These are phyloP conservation scores for Kazachstania martiniae DNA, from an alignment of 805 yeast species.

Conservation along the genomic window DNA sequence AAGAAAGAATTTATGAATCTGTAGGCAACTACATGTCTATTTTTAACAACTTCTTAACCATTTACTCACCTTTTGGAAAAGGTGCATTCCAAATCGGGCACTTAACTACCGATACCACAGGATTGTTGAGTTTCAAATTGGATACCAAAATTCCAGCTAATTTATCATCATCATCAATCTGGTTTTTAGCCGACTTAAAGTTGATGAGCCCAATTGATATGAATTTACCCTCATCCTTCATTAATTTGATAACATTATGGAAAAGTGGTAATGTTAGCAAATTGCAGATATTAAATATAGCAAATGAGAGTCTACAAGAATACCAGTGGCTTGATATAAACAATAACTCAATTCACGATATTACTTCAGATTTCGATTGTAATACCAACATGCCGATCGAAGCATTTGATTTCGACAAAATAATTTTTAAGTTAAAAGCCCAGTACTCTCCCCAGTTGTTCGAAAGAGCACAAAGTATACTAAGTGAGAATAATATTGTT, in stretches of 20 bases:
- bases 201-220: constrained; percentile 16
- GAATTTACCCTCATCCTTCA: constrained; percentile 9
- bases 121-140: constrained; percentile 6
- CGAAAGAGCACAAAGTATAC: constrained; percentile 32
- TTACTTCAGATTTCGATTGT: constrained; percentile 32
- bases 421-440: constrained; percentile 38
- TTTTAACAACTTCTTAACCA: constrained; percentile 24
- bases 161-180: constrained; percentile 15
- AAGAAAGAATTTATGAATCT: constrained; percentile 12
- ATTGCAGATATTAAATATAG: constrained; percentile 29
- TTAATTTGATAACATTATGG: constrained; percentile 41
- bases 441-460: constrained; percentile 43
- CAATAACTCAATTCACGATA: constrained; percentile 22
- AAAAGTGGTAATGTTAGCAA: constrained; percentile 50
- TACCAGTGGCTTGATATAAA: constrained; percentile 21
- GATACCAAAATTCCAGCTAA: constrained; percentile 14
- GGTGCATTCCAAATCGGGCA: constrained; percentile 35
- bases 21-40: constrained; percentile 30
- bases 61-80: constrained; percentile 34
- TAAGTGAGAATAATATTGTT: constrained; percentile 16
- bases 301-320: constrained; percentile 14
- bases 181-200: constrained; percentile 25
- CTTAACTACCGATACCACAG: constrained; percentile 11
- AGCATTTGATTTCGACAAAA: constrained; percentile 27
- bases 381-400: constrained; percentile 32